phyloP scores from a whole-genome alignment of 805 yeast genomes.

The Yarrowia hollandica region DNA sequence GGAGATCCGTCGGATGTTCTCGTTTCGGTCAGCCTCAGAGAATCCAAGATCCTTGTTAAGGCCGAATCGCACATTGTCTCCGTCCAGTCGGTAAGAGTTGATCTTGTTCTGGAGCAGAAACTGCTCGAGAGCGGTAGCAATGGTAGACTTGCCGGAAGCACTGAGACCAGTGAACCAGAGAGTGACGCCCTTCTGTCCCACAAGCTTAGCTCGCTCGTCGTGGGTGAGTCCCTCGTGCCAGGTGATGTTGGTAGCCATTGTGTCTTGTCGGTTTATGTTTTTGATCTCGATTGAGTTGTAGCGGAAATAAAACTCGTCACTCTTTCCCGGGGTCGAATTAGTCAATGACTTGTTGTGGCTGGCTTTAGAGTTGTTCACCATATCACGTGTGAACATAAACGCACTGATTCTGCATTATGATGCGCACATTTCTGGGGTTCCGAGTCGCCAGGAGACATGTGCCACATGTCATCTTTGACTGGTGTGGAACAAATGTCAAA shows the following conservation, averaged over 20 bases:
- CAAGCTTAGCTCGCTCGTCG: conserved; percentile 68
- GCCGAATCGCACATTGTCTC: conserved; percentile 90
- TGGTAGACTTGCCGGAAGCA: conserved; percentile 92
- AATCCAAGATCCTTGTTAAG: conserved; percentile 93
- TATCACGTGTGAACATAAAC: conserved; percentile 4
- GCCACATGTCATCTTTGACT: no score
- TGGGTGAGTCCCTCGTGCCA: conserved; percentile 92
- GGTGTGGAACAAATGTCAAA: no score
- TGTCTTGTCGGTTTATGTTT: conserved; percentile 22
- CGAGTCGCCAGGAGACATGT: no score
- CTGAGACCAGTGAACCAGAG: conserved; percentile 95
- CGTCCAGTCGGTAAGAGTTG: conserved; percentile 85
- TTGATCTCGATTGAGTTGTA: conserved; percentile 16
- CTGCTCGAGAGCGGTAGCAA: conserved; percentile 93
- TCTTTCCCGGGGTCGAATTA: neutral
- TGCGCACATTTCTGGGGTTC: conserved; percentile 9
- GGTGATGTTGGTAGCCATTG: conserved; percentile 92
- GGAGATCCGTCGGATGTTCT: conserved; percentile 90
- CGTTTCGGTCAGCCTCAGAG: conserved; percentile 87
- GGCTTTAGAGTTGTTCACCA: conserved; percentile 24
- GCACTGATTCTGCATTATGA: conserved; percentile 12
- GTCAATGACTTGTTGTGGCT: conserved; percentile 15
- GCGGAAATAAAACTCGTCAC: neutral
- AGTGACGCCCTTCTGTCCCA: conserved; percentile 84
- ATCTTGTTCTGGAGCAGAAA: conserved; percentile 66